Evolutionary conservation across 225 moss, liverwort and hornwort genomes (phyloP).

Genomic region (Rhytidiadelphus loreus): DNA sequence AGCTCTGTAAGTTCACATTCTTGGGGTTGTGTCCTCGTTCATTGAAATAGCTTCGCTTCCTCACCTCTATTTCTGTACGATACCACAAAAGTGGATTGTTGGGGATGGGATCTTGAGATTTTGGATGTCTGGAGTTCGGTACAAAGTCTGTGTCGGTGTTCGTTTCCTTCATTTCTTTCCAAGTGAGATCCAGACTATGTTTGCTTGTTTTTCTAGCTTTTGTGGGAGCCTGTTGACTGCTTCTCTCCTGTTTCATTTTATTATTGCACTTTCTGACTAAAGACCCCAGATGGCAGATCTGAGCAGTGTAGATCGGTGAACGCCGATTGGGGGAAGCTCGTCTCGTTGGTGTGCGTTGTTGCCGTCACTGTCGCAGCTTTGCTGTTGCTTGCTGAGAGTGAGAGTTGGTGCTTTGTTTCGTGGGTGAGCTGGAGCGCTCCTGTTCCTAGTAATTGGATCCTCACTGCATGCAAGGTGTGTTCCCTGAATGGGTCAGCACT

Average conservation of each 20-base stretch:
- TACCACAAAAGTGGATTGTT: background rate
- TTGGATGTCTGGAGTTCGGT: background rate
- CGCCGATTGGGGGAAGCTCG: background rate
- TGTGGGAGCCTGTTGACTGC: background rate
- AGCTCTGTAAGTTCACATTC: background rate
- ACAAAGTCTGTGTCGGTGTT: background rate
- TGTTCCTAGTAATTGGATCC: background rate
- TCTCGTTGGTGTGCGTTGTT: background rate
- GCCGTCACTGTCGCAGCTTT: background rate
- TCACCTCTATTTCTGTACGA: background rate
- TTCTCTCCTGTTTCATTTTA: background rate
- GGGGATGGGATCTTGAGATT: background rate
- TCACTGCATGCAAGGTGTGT: background rate
- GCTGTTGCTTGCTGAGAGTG: background rate
- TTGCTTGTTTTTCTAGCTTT: background rate
- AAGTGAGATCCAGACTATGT: background rate
- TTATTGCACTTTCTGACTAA: background rate
- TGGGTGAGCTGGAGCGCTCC: background rate
- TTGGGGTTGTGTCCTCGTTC: background rate
- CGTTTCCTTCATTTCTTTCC: background rate
- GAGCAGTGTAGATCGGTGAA: background rate
- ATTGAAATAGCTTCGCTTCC: background rate
- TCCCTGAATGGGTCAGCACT: too few relatives aligned
- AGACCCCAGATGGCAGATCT: background rate
- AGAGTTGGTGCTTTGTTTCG: background rate